phyloP scores from a whole-genome alignment of 2,329 filamentous ascomycete genomes.

The Aspergillus clavatus region DNA sequence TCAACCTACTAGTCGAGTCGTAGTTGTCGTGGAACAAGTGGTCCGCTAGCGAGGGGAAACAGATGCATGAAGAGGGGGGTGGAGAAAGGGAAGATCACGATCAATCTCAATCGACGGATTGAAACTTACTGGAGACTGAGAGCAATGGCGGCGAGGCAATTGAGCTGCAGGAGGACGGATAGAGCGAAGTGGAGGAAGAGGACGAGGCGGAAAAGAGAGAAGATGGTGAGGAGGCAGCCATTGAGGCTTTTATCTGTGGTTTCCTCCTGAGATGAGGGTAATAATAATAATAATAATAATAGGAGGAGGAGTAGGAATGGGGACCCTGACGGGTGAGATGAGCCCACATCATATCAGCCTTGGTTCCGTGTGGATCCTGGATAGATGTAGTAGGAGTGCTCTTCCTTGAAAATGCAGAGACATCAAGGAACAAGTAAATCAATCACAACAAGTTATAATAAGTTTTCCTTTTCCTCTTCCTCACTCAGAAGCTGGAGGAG shows the following conservation, averaged over 20 bases:
- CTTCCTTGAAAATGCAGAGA: too few species aligned
- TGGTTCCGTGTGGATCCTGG: too few species aligned
- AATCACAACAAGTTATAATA: too few species aligned
- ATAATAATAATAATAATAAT: background rate
- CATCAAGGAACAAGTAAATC: too few species aligned
- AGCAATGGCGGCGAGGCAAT: constrained; percentile 16
- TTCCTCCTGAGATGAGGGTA: constrained; percentile 1
- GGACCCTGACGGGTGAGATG: background rate
- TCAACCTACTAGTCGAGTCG: too few species aligned
- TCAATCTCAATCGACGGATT: background rate
- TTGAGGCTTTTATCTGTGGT: constrained; percentile 8
- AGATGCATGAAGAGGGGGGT: constrained; percentile 1
- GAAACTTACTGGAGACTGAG: constrained; percentile 17
- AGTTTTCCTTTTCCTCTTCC: too few species aligned
- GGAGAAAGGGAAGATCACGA: constrained; percentile 1
- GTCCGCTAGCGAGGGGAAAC: constrained; percentile 2
- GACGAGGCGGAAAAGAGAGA: constrained; percentile 17
- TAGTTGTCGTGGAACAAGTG: constrained; percentile 1
- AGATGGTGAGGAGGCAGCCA: constrained; percentile 15
- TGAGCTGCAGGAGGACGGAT: constrained; percentile 31
- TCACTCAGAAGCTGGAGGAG: too few species aligned
- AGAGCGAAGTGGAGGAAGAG: constrained; percentile 20
- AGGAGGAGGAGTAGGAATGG: too few species aligned
- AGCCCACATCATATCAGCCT: constrained; percentile 2
- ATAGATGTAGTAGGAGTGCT: too few species aligned